Evolutionary conservation across 176 grass and related monocot species (phyloP).

Genomic region (Olyra latifolia): DNA sequence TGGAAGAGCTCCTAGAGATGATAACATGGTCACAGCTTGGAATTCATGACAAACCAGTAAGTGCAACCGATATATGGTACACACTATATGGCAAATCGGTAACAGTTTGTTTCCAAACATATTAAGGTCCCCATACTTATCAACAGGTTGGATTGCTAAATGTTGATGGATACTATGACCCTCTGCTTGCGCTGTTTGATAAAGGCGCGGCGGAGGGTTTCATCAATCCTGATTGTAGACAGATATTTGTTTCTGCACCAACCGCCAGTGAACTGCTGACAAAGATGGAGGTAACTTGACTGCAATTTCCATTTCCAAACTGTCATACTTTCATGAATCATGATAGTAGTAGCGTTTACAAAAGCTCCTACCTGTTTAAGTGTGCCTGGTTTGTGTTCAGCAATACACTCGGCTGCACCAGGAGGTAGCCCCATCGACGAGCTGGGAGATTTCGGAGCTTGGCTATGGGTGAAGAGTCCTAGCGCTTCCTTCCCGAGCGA

Average conservation of each 20-base stretch:
- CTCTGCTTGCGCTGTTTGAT: slow-evolving; percentile 66
- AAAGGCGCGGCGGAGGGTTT: slow-evolving; percentile 73
- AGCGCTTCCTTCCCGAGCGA: not conserved
- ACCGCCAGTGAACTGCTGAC: slow-evolving; percentile 60
- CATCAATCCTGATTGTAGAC: slow-evolving; percentile 59
- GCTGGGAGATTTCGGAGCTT: slow-evolving; percentile 67
- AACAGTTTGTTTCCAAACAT: not conserved
- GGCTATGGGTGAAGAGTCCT: slow-evolving; percentile 38
- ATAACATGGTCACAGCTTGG: slow-evolving; percentile 90
- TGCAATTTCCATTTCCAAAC: not conserved
- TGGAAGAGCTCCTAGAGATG: slow-evolving; percentile 93
- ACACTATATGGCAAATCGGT: not conserved
- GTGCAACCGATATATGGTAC: not conserved
- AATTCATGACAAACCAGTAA: slow-evolving; percentile 88
- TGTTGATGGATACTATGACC: slow-evolving; percentile 84
- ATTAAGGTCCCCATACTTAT: not conserved
- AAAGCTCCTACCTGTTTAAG: not conserved
- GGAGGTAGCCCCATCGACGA: slow-evolving; percentile 55
- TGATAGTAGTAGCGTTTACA: not conserved
- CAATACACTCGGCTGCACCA: slow-evolving; percentile 62
- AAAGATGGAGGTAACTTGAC: slow-evolving; percentile 71
- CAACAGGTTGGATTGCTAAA: slow-evolving; percentile 79
- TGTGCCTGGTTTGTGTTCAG: slow-evolving; percentile 15
- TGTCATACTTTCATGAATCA: too few species aligned
- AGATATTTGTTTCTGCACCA: slow-evolving; percentile 72